Base-by-base conservation (phyloP, 2,329 filamentous ascomycete genomes). In the Gliomastix tumulicola region DNA sequence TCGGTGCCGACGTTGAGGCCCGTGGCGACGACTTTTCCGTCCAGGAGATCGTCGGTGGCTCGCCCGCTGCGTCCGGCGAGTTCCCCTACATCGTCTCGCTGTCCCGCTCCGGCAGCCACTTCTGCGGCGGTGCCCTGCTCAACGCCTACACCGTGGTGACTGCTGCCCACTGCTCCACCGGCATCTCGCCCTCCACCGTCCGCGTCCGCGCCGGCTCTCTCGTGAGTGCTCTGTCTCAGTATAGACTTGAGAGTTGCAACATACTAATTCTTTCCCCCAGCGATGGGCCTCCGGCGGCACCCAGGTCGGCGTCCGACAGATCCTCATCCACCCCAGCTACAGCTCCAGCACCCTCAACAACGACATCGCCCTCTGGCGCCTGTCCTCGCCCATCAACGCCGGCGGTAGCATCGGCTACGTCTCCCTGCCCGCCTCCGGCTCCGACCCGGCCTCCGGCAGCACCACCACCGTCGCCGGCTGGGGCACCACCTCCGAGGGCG, bases 41-140 rank as follows among this genome's bases (percentile, higher is more conserved):
- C 16, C 28, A n/a, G n/a, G n/a, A 38, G 27, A 55, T 55, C 10
- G 52, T 55, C 19, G 52, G 52, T 15, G 52, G 52, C 17, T 39
- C 40, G 4, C 30, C 21, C 12, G 52, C 52, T 21, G 13, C n/a
- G 3, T 16, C 42, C 17, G 52, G 49, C 18, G 54, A 57, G 13
- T 56, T 57, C 32, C 54, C 54, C 21, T 57, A 46, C 50, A 55
- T 57, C 16, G 54, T 57, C 35, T 45, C 41, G 37, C 41, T 56
- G 31, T 38, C 42, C 28, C 30, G 30, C n/a, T 35, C 31, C 22
- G 36, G 36, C 21, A 34, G 40, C n/a, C 44, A 50, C 30, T 49
- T 51, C 43, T 56, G 53, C 22, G 53, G 53, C 13, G 53, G 53
- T n/a, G 37, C 45, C 11, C 41, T 56, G 20, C 20, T 56, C 32